Conservation (phyloP, 768 basidiomycete genomes). For the Suillus discolor region DNA sequence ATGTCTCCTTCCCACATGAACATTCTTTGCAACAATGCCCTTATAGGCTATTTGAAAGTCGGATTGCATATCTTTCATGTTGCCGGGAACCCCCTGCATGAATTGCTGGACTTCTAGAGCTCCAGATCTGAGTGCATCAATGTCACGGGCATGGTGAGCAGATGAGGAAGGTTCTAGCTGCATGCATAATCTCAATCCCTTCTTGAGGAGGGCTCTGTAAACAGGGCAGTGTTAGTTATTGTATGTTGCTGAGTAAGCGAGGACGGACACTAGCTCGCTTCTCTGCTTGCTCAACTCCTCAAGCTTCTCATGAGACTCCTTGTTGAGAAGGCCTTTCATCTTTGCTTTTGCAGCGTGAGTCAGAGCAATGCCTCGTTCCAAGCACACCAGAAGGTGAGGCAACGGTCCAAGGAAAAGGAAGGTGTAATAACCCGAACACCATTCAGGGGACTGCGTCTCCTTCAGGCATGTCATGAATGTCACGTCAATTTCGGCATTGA, state of each 20-base stretch:
- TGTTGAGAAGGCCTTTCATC: constrained; percentile 31
- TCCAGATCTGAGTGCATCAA: constrained; percentile 26
- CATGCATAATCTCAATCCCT: constrained; percentile 29
- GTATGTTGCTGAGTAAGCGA: neutral
- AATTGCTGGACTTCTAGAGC: constrained; percentile 32
- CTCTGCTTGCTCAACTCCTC: constrained; percentile 35
- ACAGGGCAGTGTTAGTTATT: neutral
- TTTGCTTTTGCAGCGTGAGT: constrained; percentile 32
- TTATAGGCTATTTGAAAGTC: constrained; percentile 35
- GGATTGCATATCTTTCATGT: constrained; percentile 19
- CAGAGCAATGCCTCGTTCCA: constrained; percentile 35
- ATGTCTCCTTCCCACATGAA: constrained; percentile 1
- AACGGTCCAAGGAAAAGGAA: constrained; percentile 39
- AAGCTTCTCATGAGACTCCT: constrained; percentile 35
- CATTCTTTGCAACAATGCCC: constrained; percentile 30
- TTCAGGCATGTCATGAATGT: constrained; percentile 33
- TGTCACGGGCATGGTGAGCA: constrained; percentile 29
- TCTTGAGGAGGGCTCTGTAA: constrained; percentile 31
- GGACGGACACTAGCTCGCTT: constrained; percentile 37
- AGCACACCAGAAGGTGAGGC: constrained; percentile 43
- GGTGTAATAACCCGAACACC: constrained; percentile 36
- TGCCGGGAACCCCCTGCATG: constrained; percentile 26
- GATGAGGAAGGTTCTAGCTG: constrained; percentile 32
- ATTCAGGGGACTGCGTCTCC: constrained; percentile 27
- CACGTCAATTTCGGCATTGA: constrained; percentile 22